Conservation (phyloP, 345 rosid genomes). For the Physaria fendleri region DNA sequence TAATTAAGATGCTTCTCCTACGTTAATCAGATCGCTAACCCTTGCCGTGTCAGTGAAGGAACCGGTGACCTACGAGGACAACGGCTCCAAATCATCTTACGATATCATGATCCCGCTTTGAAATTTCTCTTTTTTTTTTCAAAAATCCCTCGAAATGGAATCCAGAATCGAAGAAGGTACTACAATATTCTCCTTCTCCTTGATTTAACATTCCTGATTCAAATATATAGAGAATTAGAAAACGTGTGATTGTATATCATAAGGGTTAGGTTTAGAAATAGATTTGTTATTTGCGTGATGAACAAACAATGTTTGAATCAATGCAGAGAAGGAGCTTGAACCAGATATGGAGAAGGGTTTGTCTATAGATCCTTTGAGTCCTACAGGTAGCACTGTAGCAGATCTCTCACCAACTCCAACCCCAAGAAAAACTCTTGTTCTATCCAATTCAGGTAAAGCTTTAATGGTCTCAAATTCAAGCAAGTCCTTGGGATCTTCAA, state of each 20-base stretch:
- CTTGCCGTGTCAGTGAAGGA: conserved; percentile 10
- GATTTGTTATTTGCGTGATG: conserved; percentile 1
- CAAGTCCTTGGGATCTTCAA: conserved; percentile 48
- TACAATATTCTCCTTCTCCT: not conserved
- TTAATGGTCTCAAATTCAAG: conserved; percentile 58
- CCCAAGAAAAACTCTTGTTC: conserved; percentile 46
- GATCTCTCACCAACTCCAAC: conserved; percentile 36
- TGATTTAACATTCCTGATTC: not conserved
- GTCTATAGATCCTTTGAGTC: conserved; percentile 20
- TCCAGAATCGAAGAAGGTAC: conserved; percentile 33
- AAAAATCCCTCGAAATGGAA: conserved; percentile 24
- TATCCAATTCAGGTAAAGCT: conserved; percentile 61
- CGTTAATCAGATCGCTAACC: conserved; percentile 23
- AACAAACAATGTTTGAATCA: conserved; percentile 4
- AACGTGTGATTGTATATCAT: not conserved
- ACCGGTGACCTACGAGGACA: not conserved
- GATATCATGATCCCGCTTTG: conserved; percentile 17
- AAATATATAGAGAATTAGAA: not conserved
- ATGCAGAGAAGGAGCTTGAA: conserved; percentile 27
- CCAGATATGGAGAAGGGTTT: conserved; percentile 28
- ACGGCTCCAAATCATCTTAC: not conserved
- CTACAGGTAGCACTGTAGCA: conserved; percentile 21
- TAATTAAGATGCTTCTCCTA: conserved; percentile 5
- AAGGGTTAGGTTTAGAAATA: conserved; percentile 9
- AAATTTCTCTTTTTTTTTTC: not conserved